Conservation (phyloP, 106 monocot genomes). For the Gastrodia elata region DNA sequence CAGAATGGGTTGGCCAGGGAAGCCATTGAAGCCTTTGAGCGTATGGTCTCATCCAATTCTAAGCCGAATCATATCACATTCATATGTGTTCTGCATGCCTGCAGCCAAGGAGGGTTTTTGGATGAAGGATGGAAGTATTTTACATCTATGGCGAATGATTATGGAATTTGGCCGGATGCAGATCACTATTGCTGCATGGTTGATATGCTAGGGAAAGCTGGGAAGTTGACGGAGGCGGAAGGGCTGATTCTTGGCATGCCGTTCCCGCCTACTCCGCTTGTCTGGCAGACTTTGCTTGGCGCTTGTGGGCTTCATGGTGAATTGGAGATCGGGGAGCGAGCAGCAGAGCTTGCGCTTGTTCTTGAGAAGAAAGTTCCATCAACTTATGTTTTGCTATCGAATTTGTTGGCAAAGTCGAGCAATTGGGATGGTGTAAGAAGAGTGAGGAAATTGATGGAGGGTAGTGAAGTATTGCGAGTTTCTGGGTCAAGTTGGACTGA, state of each 20-base stretch:
- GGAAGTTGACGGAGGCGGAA: constrained; percentile 45
- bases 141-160: constrained; percentile 32
- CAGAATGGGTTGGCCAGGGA: constrained; percentile 51
- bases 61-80: constrained; percentile 62
- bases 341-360: constrained; percentile 41
- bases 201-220: constrained; percentile 60
- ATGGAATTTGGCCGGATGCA: constrained; percentile 45
- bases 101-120: constrained; percentile 64
- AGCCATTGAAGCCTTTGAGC: constrained; percentile 34
- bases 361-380: constrained; percentile 56
- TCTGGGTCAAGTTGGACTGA: constrained; percentile 63
- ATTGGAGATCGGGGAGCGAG: constrained; percentile 36
- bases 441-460: constrained; percentile 46
- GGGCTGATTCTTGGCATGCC: constrained; percentile 53
- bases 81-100: constrained; percentile 62
- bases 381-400: constrained; percentile 54
- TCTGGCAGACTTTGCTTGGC: constrained; percentile 63
- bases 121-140: constrained; percentile 64
- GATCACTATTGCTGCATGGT: constrained; percentile 86
- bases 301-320: constrained; percentile 63
- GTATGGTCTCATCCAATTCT: constrained; percentile 30
- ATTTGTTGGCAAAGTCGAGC: constrained; percentile 44
- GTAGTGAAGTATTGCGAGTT: constrained; percentile 34
- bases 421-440: constrained; percentile 61
- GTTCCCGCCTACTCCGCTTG: constrained; percentile 19